Conservation (phyloP, 305 asterid species). For the Fraxinus paxiana region DNA sequence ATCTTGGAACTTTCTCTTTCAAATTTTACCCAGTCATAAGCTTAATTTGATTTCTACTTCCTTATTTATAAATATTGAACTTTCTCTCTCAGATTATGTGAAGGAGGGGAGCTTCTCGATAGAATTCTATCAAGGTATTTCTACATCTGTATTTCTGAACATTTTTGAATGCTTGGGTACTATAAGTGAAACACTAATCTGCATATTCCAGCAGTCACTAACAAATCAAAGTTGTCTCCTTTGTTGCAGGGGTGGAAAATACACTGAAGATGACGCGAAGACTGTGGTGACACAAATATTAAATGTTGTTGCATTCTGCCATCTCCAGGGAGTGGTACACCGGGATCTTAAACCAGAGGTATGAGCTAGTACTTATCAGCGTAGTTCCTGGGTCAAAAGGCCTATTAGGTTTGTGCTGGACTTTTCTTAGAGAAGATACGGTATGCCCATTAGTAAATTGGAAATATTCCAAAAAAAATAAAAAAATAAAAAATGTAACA, state of each 20-base stretch:
- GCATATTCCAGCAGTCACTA: constrained; percentile 1
- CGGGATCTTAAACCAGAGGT: constrained; percentile 97
- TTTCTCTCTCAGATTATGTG: constrained; percentile 64
- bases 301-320: constrained; percentile 76
- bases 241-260: constrained; percentile 73
- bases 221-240: constrained; percentile 12
- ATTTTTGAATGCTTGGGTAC: background rate
- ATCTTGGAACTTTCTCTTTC: constrained; percentile 17
- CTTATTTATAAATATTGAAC: background rate
- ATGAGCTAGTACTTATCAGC: constrained; percentile 14
- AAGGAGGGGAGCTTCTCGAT: constrained; percentile 94
- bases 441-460: background rate
- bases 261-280: constrained; percentile 77
- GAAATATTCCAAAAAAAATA: background rate
- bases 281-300: constrained; percentile 74
- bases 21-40: constrained; percentile 21
- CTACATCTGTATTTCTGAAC: background rate
- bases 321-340: constrained; percentile 95
- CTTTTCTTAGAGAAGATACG: background rate
- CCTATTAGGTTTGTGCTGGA: constrained; percentile 6
- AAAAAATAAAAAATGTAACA: background rate
- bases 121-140: constrained; percentile 78
- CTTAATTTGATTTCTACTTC: background rate
- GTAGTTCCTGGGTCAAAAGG: background rate
- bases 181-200: background rate